Evolutionary conservation across 1,284 basidiomycete species (phyloP).

Genomic region (Malassezia psittaci): DNA sequence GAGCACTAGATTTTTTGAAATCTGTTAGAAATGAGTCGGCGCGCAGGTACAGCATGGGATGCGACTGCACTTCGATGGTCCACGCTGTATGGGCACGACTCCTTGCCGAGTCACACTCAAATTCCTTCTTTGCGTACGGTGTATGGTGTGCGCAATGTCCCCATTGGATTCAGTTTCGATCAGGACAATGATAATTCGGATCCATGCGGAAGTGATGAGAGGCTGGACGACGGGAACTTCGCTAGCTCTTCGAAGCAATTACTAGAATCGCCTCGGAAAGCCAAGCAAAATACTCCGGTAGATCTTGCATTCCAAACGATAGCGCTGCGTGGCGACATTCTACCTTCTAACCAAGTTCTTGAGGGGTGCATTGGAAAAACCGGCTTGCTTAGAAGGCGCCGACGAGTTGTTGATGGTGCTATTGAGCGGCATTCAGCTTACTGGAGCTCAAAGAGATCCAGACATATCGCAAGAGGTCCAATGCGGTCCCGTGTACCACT

Average conservation of each 20-base stretch:
- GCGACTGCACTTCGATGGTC: slow-evolving; percentile 13
- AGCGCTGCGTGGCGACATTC: slow-evolving; percentile 8
- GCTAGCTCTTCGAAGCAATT: no score
- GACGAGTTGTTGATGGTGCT: slow-evolving; percentile 4
- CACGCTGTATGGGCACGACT: slow-evolving; percentile 1
- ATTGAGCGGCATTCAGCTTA: slow-evolving; percentile 13
- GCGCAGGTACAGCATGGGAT: slow-evolving; percentile 12
- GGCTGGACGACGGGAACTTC: no score
- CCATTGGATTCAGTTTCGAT: slow-evolving; percentile 1
- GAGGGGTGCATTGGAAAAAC: neutral
- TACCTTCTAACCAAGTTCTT: neutral
- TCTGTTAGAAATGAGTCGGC: neutral
- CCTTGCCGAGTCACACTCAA: neutral
- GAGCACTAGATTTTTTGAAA: neutral
- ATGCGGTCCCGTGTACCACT: slow-evolving; percentile 10
- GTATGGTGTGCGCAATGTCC: slow-evolving; percentile 8
- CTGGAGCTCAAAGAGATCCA: neutral
- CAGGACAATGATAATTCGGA: neutral
- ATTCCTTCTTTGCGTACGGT: neutral
- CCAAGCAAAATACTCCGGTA: neutral
- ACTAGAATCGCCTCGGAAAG: neutral
- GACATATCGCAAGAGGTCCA: neutral
- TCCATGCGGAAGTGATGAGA: no score
- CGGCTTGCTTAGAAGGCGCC: neutral
- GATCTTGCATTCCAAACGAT: neutral